Conservation (phyloP, 495 filamentous ascomycete species). For the Aspergillus egyptiacus region DNA sequence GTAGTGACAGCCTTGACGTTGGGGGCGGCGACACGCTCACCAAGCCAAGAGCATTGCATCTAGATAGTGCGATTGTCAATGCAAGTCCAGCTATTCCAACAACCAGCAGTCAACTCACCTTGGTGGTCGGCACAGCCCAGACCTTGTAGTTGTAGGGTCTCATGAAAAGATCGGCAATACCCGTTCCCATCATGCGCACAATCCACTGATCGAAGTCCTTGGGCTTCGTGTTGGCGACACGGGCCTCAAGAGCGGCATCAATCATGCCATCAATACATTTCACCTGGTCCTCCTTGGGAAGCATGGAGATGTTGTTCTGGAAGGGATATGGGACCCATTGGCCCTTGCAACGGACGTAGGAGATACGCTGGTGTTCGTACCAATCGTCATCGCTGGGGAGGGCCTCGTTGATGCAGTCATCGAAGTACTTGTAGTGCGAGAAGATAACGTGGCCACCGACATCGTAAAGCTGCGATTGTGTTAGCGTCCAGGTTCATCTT, state of each 20-base stretch:
- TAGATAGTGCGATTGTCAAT: conserved; percentile 28
- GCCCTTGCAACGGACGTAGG: conserved; percentile 93
- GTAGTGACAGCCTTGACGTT: conserved; percentile 91
- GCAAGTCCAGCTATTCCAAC: neutral
- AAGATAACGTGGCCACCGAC: conserved; percentile 99
- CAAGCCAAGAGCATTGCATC: conserved; percentile 99
- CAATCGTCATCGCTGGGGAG: conserved; percentile 90
- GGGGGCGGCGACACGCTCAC: conserved; percentile 95
- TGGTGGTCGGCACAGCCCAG: conserved; percentile 97
- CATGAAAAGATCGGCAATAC: conserved; percentile 97
- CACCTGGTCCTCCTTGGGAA: conserved; percentile 95
- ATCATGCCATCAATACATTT: conserved; percentile 96
- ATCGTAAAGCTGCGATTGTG: conserved; percentile 75
- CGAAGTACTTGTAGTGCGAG: conserved; percentile 99
- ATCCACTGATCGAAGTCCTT: conserved; percentile 99
- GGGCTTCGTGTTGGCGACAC: conserved; percentile 83
- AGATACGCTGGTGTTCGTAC: conserved; percentile 97
- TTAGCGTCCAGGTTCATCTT: conserved; percentile 10
- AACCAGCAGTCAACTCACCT: conserved; percentile 51
- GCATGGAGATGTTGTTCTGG: conserved; percentile 99
- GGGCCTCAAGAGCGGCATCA: conserved; percentile 81
- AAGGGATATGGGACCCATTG: conserved; percentile 98
- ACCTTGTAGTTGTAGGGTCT: conserved; percentile 99
- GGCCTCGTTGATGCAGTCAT: conserved; percentile 96
- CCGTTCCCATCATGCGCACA: conserved; percentile 80